A percentile compares a stretch with the other conserved stretches of the same genome.
Evolutionary conservation across 768 basidiomycete genomes (phyloP).

Genomic region (Lactifluus pinguis): DNA sequence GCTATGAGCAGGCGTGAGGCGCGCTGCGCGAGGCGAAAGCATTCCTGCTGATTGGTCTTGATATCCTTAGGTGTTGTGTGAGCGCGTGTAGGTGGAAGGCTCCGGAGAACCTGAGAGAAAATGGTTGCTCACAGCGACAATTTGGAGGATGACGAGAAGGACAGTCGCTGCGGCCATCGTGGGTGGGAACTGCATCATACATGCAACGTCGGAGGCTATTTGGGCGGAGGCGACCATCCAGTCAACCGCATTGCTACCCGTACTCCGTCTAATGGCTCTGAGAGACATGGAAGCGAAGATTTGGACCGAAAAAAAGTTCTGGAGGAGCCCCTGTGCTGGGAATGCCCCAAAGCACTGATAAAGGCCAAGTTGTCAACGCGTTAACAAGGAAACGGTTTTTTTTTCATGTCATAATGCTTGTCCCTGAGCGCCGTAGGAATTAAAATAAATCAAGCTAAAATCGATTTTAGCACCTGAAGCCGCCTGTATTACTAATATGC

Average conservation of each 20-base stretch:
- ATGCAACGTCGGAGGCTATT: slow-evolving; percentile 7
- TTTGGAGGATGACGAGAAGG: slow-evolving; percentile 15
- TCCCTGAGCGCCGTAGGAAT: neutral
- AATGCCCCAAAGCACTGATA: neutral
- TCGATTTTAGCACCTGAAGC: too few relatives aligned
- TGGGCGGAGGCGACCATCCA: slow-evolving; percentile 8
- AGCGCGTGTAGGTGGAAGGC: neutral
- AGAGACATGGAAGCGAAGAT: slow-evolving; percentile 5
- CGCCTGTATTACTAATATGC: too few relatives aligned
- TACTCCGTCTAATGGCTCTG: slow-evolving; percentile 10
- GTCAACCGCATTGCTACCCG: slow-evolving; percentile 14
- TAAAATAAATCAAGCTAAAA: too few relatives aligned
- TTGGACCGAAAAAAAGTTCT: neutral
- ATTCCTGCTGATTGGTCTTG: slow-evolving; percentile 19
- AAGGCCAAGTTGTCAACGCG: neutral
- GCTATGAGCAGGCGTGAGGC: slow-evolving; percentile 15
- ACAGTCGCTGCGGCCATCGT: slow-evolving; percentile 12
- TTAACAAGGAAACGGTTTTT: neutral
- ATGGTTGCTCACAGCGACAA: slow-evolving; percentile 8
- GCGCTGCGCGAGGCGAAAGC: slow-evolving; percentile 15
- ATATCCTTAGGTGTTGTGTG: slow-evolving; percentile 9
- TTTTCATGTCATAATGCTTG: neutral
- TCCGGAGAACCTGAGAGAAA: too few relatives aligned
- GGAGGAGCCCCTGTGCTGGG: neutral
- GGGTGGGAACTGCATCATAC: slow-evolving; percentile 15